A percentile compares a stretch with the other conserved stretches of the same genome.
Evolutionary conservation across 2,329 filamentous ascomycete species (phyloP).

Genomic region (Venturia asperata): DNA sequence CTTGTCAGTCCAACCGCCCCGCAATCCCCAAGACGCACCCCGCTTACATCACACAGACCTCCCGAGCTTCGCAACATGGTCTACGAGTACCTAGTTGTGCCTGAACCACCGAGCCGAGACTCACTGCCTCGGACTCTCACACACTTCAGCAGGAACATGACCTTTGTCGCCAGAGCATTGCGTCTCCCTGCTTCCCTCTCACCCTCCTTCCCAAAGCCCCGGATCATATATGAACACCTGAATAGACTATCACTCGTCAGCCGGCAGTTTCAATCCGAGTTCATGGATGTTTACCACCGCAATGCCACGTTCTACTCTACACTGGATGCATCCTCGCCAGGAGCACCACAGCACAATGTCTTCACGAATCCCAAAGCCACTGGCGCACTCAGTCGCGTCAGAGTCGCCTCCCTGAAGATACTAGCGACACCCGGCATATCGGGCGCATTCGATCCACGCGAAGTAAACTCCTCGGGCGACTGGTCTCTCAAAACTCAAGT

Average conservation of each 20-base stretch:
- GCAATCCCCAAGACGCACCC: neutral
- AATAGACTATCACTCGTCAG: slow-evolving; percentile 11
- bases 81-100: slow-evolving; percentile 13
- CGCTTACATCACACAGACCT: slow-evolving; percentile 16
- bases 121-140: neutral
- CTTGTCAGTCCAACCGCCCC: neutral
- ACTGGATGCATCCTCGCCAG: slow-evolving; percentile 13
- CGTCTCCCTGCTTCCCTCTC: neutral
- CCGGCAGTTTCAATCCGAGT: slow-evolving; percentile 15
- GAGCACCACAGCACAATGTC: slow-evolving; percentile 2
- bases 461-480: neutral
- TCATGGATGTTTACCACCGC: slow-evolving; percentile 13
- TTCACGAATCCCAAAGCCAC: neutral
- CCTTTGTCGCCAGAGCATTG: neutral
- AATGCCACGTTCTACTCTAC: slow-evolving; percentile 13
- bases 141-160: neutral
- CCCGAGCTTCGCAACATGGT: slow-evolving; percentile 19
- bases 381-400: slow-evolving; percentile 5
- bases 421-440: slow-evolving; percentile 17
- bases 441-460: slow-evolving; percentile 18
- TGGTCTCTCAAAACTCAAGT: slow-evolving; percentile 17
- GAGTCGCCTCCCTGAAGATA: slow-evolving; percentile 7
- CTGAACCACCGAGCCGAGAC: neutral
- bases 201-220: neutral
- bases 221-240: neutral